phyloP scores from a whole-genome alignment of 176 grass and related monocot genomes.

The Oryza glumipatula region DNA sequence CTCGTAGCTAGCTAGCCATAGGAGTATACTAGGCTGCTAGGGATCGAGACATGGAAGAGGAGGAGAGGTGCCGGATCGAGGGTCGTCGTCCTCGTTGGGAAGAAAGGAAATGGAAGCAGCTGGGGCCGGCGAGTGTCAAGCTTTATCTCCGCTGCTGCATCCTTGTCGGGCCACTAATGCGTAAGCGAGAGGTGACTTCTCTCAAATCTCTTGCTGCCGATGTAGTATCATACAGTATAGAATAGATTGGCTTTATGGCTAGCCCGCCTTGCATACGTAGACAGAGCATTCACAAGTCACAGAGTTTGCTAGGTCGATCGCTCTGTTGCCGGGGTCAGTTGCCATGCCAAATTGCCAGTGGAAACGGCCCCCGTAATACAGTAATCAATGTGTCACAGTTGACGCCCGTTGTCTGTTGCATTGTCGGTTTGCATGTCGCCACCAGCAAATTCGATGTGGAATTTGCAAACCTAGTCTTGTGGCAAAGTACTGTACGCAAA shows the following conservation, averaged over 20 bases:
- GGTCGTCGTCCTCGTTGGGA: background rate
- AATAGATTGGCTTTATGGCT: background rate
- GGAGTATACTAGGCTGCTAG: background rate
- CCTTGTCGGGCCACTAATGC: slow-evolving; percentile 37
- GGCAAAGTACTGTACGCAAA: background rate
- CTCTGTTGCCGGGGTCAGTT: background rate
- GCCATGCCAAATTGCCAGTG: background rate
- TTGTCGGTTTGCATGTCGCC: background rate
- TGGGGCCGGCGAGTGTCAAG: slow-evolving; percentile 16
- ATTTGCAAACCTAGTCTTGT: background rate
- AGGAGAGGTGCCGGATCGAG: background rate
- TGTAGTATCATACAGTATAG: background rate
- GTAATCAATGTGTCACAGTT: background rate
- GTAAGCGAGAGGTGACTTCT: slow-evolving; percentile 7
- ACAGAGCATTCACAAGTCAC: background rate
- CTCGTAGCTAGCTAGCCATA: background rate
- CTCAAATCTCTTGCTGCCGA: slow-evolving; percentile 1
- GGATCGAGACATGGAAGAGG: background rate
- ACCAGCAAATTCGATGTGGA: background rate
- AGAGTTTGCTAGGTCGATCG: background rate
- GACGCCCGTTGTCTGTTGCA: background rate
- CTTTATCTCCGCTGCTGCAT: background rate
- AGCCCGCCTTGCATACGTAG: background rate
- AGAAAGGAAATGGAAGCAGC: background rate
- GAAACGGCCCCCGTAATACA: background rate